Evolutionary conservation across 306 rosid genomes (phyloP), one percentile per base, ranked within the genome.

Genomic region (Lupinus albus): DNA sequence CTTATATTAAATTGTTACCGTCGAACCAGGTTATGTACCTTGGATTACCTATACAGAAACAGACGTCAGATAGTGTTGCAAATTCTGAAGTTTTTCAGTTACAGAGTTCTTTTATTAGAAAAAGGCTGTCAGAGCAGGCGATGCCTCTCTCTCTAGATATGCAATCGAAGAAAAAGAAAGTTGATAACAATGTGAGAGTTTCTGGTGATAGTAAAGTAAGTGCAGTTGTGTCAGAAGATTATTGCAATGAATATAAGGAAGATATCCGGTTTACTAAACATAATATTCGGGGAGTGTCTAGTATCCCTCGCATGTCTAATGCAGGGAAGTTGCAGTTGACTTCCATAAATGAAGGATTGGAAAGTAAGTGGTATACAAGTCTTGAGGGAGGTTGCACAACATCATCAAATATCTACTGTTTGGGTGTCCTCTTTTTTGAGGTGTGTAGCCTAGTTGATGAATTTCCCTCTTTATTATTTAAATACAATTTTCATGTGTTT

Each of bases 401-500:
- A 70, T 86, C 73, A 36, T 84, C 97, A 68, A 91, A 91, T 78
- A 83, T 91, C 69, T 91, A 86, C 79, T 81, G 79, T 61, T 71
- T 91, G 74, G 95, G 97, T 46, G 89, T 91, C 71, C 84, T 91
- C 69, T 75, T 91, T 60, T 91, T 91, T 48, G 97, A 91, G 97
- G 97, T 91, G 77, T 15, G 84, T 64, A 49, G 12, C 20, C 59
- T 58, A 66, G 69, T 56, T 71, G 74, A 61, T 39, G 48, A 47
- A 63, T 56, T 8, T 10, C n/a, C n/a, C n/a, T n/a, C 69, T 68
- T 52, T 61, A 45, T 51, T 52, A 39, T 70, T 64, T 33, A 9
- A 10, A 51, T 53, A 67, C 67, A 46, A 13, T 76, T 69, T 76
- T n/a, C 63, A 30, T 64, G 52, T 53, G 2, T 38, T 72, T 41